A percentile compares a stretch with the other conserved stretches of the same genome.
Evolutionary conservation across 1,139 yeast genomes (phyloP).

Genomic region (Scheffersomyces illinoinensis): DNA sequence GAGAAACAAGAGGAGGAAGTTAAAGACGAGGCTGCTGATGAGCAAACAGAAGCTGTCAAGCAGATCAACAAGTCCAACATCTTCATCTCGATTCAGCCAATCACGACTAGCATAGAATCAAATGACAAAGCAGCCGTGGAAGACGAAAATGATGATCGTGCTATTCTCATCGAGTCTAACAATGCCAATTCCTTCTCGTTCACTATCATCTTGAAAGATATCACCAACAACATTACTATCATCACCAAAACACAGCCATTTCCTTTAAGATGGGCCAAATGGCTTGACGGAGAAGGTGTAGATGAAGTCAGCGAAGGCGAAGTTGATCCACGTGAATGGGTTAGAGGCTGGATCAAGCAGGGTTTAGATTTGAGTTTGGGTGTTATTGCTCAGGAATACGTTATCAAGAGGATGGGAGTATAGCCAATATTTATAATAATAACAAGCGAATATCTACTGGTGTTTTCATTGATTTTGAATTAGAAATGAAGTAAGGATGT

Average conservation of each 20-base stretch:
- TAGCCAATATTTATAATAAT: constrained; percentile 12
- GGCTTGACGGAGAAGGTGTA: constrained; percentile 62
- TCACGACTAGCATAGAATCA: constrained; percentile 29
- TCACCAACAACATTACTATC: constrained; percentile 72
- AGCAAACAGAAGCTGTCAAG: constrained; percentile 14
- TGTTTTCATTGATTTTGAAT: background rate
- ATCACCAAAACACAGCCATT: constrained; percentile 83
- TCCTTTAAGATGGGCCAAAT: constrained; percentile 85
- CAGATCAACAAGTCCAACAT: constrained; percentile 57
- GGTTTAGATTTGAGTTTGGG: constrained; percentile 82
- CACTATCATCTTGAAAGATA: constrained; percentile 72
- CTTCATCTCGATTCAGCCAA: constrained; percentile 80
- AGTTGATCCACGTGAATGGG: constrained; percentile 96
- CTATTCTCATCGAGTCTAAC: constrained; percentile 42
- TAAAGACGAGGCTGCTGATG: constrained; percentile 22
- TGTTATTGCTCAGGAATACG: constrained; percentile 85
- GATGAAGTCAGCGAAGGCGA: constrained; percentile 33
- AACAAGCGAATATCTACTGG: background rate
- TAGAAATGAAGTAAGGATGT: background rate
- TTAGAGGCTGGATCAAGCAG: constrained; percentile 85
- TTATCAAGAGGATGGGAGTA: constrained; percentile 86
- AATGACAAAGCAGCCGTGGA: constrained; percentile 21
- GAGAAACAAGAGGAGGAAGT: constrained; percentile 25
- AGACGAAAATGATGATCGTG: constrained; percentile 36
- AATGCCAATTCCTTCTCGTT: constrained; percentile 53